Evolutionary conservation across 1,139 yeast species (phyloP), one percentile per base, ranked within the genome.

Genomic region (Geotrichum carabidarum): DNA sequence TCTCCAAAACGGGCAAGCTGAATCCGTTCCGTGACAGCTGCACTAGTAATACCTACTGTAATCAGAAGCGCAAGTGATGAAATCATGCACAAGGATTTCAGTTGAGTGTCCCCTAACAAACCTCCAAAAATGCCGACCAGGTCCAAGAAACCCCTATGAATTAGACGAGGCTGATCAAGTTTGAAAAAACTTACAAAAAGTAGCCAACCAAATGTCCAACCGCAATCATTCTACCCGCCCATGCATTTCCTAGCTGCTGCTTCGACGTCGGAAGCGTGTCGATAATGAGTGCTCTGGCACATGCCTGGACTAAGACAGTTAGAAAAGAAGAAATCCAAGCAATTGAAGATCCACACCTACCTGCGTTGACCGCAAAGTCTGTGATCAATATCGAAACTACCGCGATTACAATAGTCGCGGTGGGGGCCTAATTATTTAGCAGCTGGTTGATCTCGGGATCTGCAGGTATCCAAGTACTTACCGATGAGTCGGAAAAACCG

Each of bases 141-240:
- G 57, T 73, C 69, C 31, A 71, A 50, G 32, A 76, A 65, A 1
- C 84, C 78, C 3, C 78, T 75, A 15, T 12, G 11, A 18, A 30
- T 12, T 22, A 11, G 18, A 37, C n/a, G 27, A 34, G 11, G 6
- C 4, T 45, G 2, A 45, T 34, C 15, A 37, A 2, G 4, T n/a
- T 37, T 12, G 30, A 34, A 14, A 4, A n/a, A 8, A 31, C 50
- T 44, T 43, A 50, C 55, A 79, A 61, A 60, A 75, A 73, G 62
- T 79, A 81, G 1, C 84, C 84, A 30, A 76, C 59, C 17, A 81
- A 73, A 57, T 81, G 82, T 56, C 83, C 83, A 1, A 71, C 69
- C 0, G 84, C 82, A 56, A 83, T 80, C 77, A 83, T 79, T 48
- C 87, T 68, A 2, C 88, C 86, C 0, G 88, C 89, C 87, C 86